A percentile compares a stretch with the other conserved stretches of the same genome.
phyloP scores from a whole-genome alignment of 2,329 filamentous ascomycete genomes.

The Gliomastix tumulicola region DNA sequence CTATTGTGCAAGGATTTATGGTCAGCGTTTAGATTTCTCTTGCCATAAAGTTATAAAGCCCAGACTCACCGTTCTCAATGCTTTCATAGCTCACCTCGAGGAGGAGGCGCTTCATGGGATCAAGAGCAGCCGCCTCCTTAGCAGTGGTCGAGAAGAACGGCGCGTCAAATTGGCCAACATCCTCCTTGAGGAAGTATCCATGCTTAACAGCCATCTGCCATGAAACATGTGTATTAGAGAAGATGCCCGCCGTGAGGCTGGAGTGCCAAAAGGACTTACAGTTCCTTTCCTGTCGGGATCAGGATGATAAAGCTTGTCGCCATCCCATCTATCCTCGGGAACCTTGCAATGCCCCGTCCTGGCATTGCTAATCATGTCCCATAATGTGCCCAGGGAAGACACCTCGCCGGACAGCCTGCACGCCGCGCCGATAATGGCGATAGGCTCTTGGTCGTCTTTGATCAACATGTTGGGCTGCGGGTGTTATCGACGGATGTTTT shows the following conservation, averaged over 20 bases:
- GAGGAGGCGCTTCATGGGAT: conserved; percentile 45
- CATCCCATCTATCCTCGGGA: conserved; percentile 13
- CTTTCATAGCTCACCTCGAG: conserved; percentile 48
- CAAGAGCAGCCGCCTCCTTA: conserved; percentile 39
- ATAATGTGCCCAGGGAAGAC: conserved; percentile 14
- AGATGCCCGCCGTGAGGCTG: conserved; percentile 26
- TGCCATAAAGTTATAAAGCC: conserved; percentile 6
- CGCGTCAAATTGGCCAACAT: conserved; percentile 40
- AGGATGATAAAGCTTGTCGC: conserved; percentile 12
- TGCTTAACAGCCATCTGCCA: background rate
- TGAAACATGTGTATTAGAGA: background rate
- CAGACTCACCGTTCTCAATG: conserved; percentile 33
- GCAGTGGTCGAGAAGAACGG: conserved; percentile 44
- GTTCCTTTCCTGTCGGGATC: conserved; percentile 4
- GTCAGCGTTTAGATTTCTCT: too few relatives aligned
- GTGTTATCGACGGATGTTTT: too few relatives aligned
- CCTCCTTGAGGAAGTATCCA: conserved; percentile 33
- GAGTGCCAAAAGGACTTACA: conserved; percentile 2
- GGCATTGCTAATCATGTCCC: conserved; percentile 10
- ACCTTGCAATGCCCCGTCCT: conserved; percentile 11
- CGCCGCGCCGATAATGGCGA: conserved; percentile 30
- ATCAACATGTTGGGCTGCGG: too few relatives aligned
- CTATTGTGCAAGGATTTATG: too few relatives aligned
- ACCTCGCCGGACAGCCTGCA: conserved; percentile 22
- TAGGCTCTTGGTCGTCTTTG: conserved; percentile 20